phyloP scores from a whole-genome alignment of 1,284 basidiomycete genomes.

The Anthracocystis walkeri region DNA sequence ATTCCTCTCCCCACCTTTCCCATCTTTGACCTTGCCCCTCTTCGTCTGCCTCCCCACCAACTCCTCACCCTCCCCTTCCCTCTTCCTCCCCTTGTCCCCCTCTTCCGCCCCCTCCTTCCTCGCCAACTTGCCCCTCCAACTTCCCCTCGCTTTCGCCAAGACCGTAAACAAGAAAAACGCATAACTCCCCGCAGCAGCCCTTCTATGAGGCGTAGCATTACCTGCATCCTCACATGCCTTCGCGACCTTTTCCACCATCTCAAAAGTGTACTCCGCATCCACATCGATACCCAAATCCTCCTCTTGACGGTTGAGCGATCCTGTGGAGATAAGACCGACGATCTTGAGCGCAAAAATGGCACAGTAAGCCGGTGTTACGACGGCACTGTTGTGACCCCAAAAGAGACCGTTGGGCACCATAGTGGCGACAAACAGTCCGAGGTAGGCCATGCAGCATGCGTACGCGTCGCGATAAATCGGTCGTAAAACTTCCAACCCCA shows the following conservation, averaged over 20 bases:
- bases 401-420: constrained; percentile 47
- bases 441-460: constrained; percentile 50
- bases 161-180: constrained; percentile 50
- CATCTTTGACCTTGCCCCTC: constrained; percentile 9
- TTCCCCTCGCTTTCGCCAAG: constrained; percentile 34
- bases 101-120: constrained; percentile 7
- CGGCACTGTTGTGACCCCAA: constrained; percentile 51
- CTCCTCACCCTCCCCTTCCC: constrained; percentile 9
- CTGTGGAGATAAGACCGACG: constrained; percentile 33
- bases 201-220: constrained; percentile 43
- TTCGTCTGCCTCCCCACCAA: constrained; percentile 15
- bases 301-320: not conserved
- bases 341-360: constrained; percentile 56
- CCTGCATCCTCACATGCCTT: constrained; percentile 53
- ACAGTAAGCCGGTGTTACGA: constrained; percentile 56
- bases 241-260: constrained; percentile 48
- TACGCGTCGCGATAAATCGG: constrained; percentile 58
- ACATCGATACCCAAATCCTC: constrained; percentile 36
- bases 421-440: constrained; percentile 54
- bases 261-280: constrained; percentile 50
- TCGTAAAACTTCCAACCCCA: constrained; percentile 27
- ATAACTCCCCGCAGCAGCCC: constrained; percentile 51
- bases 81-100: constrained; percentile 16
- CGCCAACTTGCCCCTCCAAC: constrained; percentile 34
- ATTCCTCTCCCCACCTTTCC: not conserved